A percentile compares a stretch with the other conserved stretches of the same genome.
Evolutionary conservation across 2,329 filamentous ascomycete genomes (phyloP).

Genomic region (Aschersonia sp.): DNA sequence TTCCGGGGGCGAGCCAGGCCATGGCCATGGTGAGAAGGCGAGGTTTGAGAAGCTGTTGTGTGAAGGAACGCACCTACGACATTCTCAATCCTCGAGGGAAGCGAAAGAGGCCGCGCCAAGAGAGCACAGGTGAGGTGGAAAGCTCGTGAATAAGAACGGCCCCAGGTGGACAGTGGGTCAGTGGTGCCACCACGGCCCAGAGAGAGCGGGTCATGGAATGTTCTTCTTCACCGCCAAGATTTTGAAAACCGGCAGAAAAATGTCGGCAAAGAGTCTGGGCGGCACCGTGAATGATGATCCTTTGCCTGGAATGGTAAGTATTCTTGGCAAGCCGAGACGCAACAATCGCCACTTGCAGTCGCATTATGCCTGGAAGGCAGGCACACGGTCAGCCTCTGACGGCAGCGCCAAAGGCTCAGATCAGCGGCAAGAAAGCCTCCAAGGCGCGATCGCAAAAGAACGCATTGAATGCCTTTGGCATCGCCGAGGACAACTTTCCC

Average conservation of each 20-base stretch:
- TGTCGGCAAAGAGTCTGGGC: neutral
- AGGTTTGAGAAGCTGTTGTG: neutral
- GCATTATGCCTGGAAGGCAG: constrained; percentile 41
- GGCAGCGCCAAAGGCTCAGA: constrained; percentile 19
- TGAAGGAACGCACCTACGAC: too few relatives aligned
- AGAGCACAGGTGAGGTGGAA: neutral
- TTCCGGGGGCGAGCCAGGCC: constrained; percentile 26
- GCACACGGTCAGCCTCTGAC: constrained; percentile 40
- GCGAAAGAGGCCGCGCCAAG: neutral
- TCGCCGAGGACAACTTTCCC: constrained; percentile 38
- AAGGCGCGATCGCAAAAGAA: constrained; percentile 34
- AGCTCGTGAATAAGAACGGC: constrained; percentile 7
- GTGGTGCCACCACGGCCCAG: constrained; percentile 4
- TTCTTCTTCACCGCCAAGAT: constrained; percentile 14
- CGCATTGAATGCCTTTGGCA: constrained; percentile 42
- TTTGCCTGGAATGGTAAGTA: too few relatives aligned
- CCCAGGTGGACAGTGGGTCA: constrained; percentile 11
- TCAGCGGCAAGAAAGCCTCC: constrained; percentile 22
- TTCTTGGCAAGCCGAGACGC: too few relatives aligned
- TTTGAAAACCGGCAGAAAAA: constrained; percentile 17
- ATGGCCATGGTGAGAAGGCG: constrained; percentile 12
- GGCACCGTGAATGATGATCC: too few relatives aligned
- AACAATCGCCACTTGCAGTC: too few relatives aligned
- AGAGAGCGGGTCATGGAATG: constrained; percentile 3
- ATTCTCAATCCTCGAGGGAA: too few relatives aligned